Evolutionary conservation across 1,139 yeast genomes (phyloP), one percentile per base, ranked within the genome.

Genomic region (Pneumocystis murina): DNA sequence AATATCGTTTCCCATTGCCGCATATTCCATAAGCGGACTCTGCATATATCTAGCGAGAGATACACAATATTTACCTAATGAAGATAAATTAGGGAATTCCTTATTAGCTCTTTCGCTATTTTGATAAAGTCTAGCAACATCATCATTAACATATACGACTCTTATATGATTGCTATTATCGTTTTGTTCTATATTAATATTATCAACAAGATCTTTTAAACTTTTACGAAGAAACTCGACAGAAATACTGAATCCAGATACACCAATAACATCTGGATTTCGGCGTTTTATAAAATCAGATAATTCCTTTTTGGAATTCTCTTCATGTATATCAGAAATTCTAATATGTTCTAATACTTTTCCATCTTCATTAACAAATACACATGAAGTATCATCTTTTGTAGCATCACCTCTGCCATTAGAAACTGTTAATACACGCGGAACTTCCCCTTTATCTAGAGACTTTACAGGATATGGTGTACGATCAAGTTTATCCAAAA

Each of bases 1-100:
- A 48, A 91, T 79, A 68, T 89, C 91, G 33, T 83, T 84, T 16
- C 87, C 87, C 65, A 92, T 77, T 10, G 92, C 82, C 64, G 92
- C 84, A 72, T 91, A 92, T 73, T 94, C 99, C 70, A 88, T 76
- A 64, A 92, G 74, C 7, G 99, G 98, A 64, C 87, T 86, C 75
- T 94, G 98, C 64, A 88, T 81, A 72, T 88, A 92, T 68, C 97
- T 83, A 5, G 95, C 97, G 67, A 92, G 78, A 0, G 91, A 96
- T 68, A 91, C 83, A 74, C 95, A 85, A 75, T 91, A 92, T 69
- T 87, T 83, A n/a, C 85, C 85, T 66, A 90, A 79, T 1, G 88
- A 80, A 0, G 96, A 85, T 68, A 87, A 87, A 71, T 88, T 96
- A n/a, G 96, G 84, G 72, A 87, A 87, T 73, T 92, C 97, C 60